Evolutionary conservation across 2,329 filamentous ascomycete genomes (phyloP), one percentile per base, ranked within the genome.

Genomic region (Reticulascus tulasneorum): DNA sequence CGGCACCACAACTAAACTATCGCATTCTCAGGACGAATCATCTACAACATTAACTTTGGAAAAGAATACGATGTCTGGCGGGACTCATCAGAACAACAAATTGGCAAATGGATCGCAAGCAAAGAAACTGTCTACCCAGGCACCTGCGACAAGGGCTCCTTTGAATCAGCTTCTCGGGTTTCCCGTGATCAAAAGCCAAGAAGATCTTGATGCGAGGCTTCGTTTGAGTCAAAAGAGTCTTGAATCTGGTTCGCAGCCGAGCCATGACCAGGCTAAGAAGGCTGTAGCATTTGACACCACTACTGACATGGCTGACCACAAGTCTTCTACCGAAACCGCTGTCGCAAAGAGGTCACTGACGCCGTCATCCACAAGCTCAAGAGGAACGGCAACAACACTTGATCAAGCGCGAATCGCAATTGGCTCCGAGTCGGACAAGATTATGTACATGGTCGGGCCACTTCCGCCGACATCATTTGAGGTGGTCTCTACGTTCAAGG

Each of bases 111-210:
- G n/a, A n/a, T n/a, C n/a, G n/a, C n/a, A n/a, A n/a, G n/a, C n/a
- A n/a, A n/a, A n/a, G n/a, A n/a, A n/a, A n/a, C n/a, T n/a, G n/a
- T n/a, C n/a, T n/a, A n/a, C n/a, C n/a, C n/a, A n/a, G n/a, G n/a
- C n/a, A n/a, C n/a, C n/a, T n/a, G n/a, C n/a, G n/a, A n/a, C n/a
- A n/a, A n/a, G n/a, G n/a, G n/a, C n/a, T n/a, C n/a, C n/a, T n/a
- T 70, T 66, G 16, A 63, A 58, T 18, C 58, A 60, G 5, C 58
- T 51, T 2, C 64, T 88, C 18, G 72, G 71, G 19, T 94, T 88
- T 50, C 75, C 83, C 2, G 75, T 89, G 10, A 85, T 91, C 16
- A 94, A 94, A 59, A 79, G 91, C 47, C 75, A 82, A 1, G 73
- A 79, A 47, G 78, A 86, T 48, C 73, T 77, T 6, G 70, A 69